phyloP scores from a whole-genome alignment of 2,329 filamentous ascomycete genomes.

The Paecilomyces niveus region DNA sequence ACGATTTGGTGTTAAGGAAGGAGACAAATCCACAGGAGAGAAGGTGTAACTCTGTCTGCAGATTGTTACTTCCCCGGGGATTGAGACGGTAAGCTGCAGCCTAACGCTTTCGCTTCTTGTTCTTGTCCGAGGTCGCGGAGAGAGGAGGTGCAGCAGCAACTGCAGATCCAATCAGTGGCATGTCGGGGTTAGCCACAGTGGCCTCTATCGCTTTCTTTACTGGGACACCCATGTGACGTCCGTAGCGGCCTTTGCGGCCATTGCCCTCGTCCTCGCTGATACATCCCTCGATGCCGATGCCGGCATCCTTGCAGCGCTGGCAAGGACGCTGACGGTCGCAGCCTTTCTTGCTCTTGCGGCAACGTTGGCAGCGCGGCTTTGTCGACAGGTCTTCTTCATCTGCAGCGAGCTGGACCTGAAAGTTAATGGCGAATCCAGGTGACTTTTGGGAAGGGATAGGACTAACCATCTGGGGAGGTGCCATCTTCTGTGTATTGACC shows the following conservation, averaged over 20 bases:
- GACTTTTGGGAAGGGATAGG: constrained; percentile 49
- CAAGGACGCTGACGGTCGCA: constrained; percentile 96
- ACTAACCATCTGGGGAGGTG: constrained; percentile 21
- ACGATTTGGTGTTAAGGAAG: neutral
- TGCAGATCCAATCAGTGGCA: constrained; percentile 23
- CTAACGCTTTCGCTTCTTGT: constrained; percentile 63
- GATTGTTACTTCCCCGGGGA: neutral
- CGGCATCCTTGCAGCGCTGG: constrained; percentile 90
- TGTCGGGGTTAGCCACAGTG: constrained; percentile 49
- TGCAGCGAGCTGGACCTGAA: constrained; percentile 53
- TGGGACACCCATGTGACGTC: constrained; percentile 61
- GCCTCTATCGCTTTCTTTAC: constrained; percentile 50
- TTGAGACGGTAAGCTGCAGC: constrained; percentile 6
- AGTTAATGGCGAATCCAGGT: constrained; percentile 52
- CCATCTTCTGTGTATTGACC: constrained; percentile 26
- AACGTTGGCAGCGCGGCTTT: constrained; percentile 95
- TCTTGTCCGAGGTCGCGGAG: constrained; percentile 47
- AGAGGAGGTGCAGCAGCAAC: constrained; percentile 22
- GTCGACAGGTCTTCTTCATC: constrained; percentile 89
- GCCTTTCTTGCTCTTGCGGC: constrained; percentile 98
- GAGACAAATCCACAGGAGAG: neutral
- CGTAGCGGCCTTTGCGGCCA: constrained; percentile 88
- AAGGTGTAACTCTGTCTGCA: neutral
- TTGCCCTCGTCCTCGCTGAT: constrained; percentile 98
- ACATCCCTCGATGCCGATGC: constrained; percentile 86